Base-by-base conservation (phyloP, 1,284 basidiomycete species). In the Cutaneotrichosporon sp. region DNA sequence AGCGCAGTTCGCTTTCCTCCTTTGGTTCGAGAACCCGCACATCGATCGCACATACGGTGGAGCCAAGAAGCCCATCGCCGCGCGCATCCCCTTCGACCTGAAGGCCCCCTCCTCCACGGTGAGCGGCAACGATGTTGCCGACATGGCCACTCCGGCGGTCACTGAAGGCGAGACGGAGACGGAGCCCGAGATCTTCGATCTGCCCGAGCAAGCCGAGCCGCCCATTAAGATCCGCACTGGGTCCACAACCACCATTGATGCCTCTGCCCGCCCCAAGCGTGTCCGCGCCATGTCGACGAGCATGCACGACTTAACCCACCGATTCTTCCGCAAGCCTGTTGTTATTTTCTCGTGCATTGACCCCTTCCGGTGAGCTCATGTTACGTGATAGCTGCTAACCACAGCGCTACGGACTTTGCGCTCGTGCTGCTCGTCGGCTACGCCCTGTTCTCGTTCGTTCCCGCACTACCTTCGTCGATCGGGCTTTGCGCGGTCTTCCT, bases 11-110 rank as follows among this genome's bases (percentile, higher is more conserved):
- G 88, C 87, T 4, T 98, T 98, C 80, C 79, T 98, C 51, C 80
- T 92, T n/a, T 87, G 86, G 73, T 98, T 98, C 64, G 94, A 97
- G 77, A 97, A 94, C 67, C 94, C 94, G 55, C 94, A 97, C 70
- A 97, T 97, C 57, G 90, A 94, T 66, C 81, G 91, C 11, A 85
- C 86, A 54, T 97, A 97, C 64, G 90, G 90, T 10, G 77, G 77
- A 5, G 82, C 89, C 62, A 85, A 84, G 61, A 91, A 93, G 70
- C 84, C 85, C 1, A 84, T 97, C 29, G 89, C 88, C 0, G 83
- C 85, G 51, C 85, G 91, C 4, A 84, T 81, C n/a, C 88, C 88
- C 0, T 64, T 90, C 20, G 54, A 59, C 44, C 47, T 56, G 8
- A 34, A 19, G 7, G 52, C 48, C 1, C 46, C 53, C 3, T 42